Evolutionary conservation across 192 early-diverging fungal species (phyloP), one percentile per base, ranked within the genome.

Genomic region (Coemansia sp.): DNA sequence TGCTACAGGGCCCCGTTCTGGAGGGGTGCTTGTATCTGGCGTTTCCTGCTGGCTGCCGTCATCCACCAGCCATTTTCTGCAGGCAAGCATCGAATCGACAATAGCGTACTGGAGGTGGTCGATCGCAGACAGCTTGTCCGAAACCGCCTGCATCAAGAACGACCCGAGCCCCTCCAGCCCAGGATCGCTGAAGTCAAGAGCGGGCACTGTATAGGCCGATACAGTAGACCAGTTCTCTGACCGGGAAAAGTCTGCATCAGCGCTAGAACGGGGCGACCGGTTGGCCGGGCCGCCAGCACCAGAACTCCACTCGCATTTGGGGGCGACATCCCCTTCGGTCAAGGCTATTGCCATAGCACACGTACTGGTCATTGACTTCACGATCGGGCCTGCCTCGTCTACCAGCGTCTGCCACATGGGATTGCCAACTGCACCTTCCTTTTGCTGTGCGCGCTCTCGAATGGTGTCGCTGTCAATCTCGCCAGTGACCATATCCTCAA

Each of bases 71-170:
- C 67, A 70, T 14, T 41, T 59, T 20, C 45, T 54, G 38, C 50
- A 54, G 0, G 67, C 67, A 37, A 63, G 29, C 0, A 51, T 50
- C 11, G 67, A 58, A 17, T 70, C 67, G 21, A 70, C 38, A 12
- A 70, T 59, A 2, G 67, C 60, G 34, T 59, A 63, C 29, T 70
- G 67, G 13, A 70, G 41, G 38, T 33, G 29, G 17, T 70, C 56
- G 11, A 70, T 44, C 0, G 67, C 67, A 1, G 23, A 11, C 6
- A 58, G 46, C 39, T 70, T 70, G 21, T n/a, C 53, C 8, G 29
- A 26, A n/a, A 70, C 55, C 11, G 60, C 42, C 12, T 41, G 40
- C 7, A 51, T 2, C 9, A 64, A 29, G 0, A 35, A 18, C 9
- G n/a, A 8, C n/a, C 46, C 49, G 7, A 70, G 43, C 1, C 25